These are phyloP conservation scores for Lipomyces mesembrius DNA, from an alignment of 805 yeast species.

Conservation along the genomic window DNA sequence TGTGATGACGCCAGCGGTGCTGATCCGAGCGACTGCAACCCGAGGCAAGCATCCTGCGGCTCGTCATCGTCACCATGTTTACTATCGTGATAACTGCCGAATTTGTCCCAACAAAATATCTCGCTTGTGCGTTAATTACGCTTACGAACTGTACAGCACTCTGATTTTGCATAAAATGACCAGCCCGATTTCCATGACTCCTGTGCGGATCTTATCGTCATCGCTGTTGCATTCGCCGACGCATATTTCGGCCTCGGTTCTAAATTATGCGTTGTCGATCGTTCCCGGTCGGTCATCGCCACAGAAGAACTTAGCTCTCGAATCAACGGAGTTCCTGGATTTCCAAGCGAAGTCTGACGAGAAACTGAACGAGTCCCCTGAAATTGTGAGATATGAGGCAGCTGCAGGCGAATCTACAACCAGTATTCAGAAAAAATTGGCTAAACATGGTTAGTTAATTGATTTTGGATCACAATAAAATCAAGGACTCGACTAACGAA, in stretches of 20 bases:
- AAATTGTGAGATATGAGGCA: background rate
- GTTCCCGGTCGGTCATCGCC: conserved; percentile 14
- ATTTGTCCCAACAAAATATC: background rate
- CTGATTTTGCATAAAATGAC: background rate
- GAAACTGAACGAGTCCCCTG: background rate
- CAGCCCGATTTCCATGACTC: background rate
- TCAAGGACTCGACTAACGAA: background rate
- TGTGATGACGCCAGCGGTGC: no score
- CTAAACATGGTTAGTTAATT: conserved; percentile 5
- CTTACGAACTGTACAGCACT: background rate
- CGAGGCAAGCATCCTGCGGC: background rate
- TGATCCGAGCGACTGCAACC: no score
- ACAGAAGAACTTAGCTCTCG: background rate
- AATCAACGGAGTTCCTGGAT: background rate
- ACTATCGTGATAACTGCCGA: background rate
- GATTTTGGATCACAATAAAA: background rate
- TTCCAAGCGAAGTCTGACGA: background rate
- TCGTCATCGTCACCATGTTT: background rate
- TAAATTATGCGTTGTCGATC: conserved; percentile 21
- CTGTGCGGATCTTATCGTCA: conserved; percentile 4
- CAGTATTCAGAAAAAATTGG: background rate
- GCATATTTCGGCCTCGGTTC: conserved; percentile 9
- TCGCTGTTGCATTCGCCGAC: conserved; percentile 19
- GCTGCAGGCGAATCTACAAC: background rate
- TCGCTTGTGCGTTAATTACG: background rate